Percentiles rank a stretch among this genome's conserved stretches.
Conservation (phyloP, 2,329 filamentous ascomycete species). For the Calonectria fujianensis region DNA sequence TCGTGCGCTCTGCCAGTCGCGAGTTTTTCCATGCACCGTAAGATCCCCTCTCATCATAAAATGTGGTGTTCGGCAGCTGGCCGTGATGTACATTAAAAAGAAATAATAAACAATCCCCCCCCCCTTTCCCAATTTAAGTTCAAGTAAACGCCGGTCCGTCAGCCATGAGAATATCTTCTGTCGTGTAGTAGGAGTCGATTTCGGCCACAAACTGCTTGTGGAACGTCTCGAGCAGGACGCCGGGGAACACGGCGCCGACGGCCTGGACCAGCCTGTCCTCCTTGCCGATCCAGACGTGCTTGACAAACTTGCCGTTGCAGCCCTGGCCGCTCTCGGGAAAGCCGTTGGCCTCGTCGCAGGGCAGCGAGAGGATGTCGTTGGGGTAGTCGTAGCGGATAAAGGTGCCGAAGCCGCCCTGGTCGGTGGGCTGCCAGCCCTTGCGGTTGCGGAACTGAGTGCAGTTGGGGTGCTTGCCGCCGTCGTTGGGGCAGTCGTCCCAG, state of each 20-base stretch:
- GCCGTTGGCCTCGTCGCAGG: constrained; percentile 29
- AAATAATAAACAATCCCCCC: neutral
- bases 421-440: constrained; percentile 22
- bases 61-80: neutral
- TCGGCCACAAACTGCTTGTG: constrained; percentile 25
- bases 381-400: constrained; percentile 31
- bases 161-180: neutral
- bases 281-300: constrained; percentile 32
- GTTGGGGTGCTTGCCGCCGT: constrained; percentile 4
- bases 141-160: constrained; percentile 9
- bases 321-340: constrained; percentile 23
- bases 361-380: constrained; percentile 21
- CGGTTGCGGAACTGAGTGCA: constrained; percentile 22
- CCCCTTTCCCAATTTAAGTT: no score
- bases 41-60: neutral
- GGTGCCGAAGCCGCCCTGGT: constrained; percentile 26
- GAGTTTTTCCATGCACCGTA: neutral
- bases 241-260: constrained; percentile 5
- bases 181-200: neutral
- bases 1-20: neutral
- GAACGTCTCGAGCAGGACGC: constrained; percentile 21
- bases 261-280: constrained; percentile 11
- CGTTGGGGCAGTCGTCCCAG: constrained; percentile 30
- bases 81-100: neutral
- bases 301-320: constrained; percentile 19